Base-by-base conservation (phyloP, 169 alveolate species). In the Cryptosporidium andersoni region DNA sequence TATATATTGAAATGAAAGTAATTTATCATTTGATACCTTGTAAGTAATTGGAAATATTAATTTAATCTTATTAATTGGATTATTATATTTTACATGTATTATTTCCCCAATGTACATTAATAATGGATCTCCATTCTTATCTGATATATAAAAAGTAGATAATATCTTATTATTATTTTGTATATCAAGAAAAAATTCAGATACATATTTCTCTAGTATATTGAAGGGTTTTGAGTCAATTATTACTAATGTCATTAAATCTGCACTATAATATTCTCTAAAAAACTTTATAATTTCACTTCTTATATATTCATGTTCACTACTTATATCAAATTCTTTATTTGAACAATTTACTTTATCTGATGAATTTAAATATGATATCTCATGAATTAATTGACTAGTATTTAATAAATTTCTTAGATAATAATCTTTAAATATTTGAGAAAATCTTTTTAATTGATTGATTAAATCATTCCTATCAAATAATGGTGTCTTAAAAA, bases 211-310 rank as follows among this genome's bases (percentile, higher is more conserved):
- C 2, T 16, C 47, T 5, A 74, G 55, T 60, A 58, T 68, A 48
- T 91, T 92, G 39, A 93, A 39, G 6, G 85, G 52, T 2, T 89
- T 88, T 64, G 81, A 89, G 25, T 93, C 89, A 34, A 85, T 82
- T 42, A 93, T 45, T 37, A 85, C 89, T 14, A 93, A 65, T 64
- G 66, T 45, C 96, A 93, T 93, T 7, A 90, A 58, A 62, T 93
- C 90, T 43, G 92, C 80, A 43, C 94, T 81, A 65, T 93, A 93
- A 64, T 90, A 81, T 37, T 82, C 89, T n/a, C 81, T 64, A 81
- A 89, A 88, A 64, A 90, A 91, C 7, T 81, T 64, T 3, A 91
- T 63, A 36, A 91, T 80, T 40, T 80, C 90, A 25, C 0, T 25
- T 25, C 25, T 25, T 25, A 25, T 25, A 25, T 25, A 25, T 25